Base-by-base conservation (phyloP, 2,329 filamentous ascomycete species). In the Diaporthe ilicicola region DNA sequence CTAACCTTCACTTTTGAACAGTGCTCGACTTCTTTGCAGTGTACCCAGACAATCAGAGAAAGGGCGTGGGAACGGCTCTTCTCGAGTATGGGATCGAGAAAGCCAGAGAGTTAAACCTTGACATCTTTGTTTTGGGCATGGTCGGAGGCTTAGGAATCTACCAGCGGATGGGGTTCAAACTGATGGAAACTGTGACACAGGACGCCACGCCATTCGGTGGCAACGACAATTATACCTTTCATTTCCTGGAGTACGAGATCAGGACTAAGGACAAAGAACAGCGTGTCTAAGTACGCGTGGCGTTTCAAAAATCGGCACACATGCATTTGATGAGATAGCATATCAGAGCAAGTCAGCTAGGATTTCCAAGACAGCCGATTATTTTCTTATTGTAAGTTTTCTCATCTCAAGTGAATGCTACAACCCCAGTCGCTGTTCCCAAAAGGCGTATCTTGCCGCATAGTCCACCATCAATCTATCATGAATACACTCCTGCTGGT, bases 1-100 rank as follows among this genome's bases (percentile, higher is more conserved):
- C 24, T 61, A n/a, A 50, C n/a, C 2, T 9, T 2, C 17, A 22
- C 5, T 32, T 4, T 4, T 15, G 1, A 19, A n/a, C 37, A 77
- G 76, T 71, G 17, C 74, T 77, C 8, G 76, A 77, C 15, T 78
- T 76, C 66, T 73, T 78, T 3, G 76, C 75, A 0, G 74, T 78
- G 5, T 76, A 76, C 54, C 76, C 76, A 0, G 72, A 73, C 0
- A 61, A 76, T 24, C 72, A 75, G 27, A 65, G 74, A 13, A 74
- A 61, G 8, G 76, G 76, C 5, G 75, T 78, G 39, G 76, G 71
- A 1, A 74, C 74, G 0, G 64, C 69, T n/a, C 69, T 77, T 8
- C 74, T 77, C 27, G 53, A 59, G 2, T 69, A 71, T 19, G 76
- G 75, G 0, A 70, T 78, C 32, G 66, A 72, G 22, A 62, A 75